Evolutionary conservation across 768 basidiomycete genomes (phyloP).

Genomic region (Trichaptum fuscoviolaceum): DNA sequence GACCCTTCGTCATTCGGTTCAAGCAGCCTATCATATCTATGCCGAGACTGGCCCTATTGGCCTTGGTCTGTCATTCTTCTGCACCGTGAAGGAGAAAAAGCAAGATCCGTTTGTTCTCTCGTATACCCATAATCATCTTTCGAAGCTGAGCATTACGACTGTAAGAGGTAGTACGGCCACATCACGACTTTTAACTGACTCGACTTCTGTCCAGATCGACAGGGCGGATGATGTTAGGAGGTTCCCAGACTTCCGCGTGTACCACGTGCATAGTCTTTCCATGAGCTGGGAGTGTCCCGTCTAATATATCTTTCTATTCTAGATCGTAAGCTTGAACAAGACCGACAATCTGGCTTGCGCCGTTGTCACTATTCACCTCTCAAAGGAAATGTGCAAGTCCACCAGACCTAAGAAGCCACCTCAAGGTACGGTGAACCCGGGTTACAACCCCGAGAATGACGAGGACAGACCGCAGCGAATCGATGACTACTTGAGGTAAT

Average conservation of each 20-base stretch:
- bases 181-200: not conserved
- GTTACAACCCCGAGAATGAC: slow-evolving; percentile 7
- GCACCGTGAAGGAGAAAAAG: not conserved
- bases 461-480: slow-evolving; percentile 1
- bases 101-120: not conserved
- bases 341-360: not conserved
- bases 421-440: not conserved
- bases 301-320: not conserved
- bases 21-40: not conserved
- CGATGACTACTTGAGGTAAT: slow-evolving; percentile 3
- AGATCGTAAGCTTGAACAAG: not conserved
- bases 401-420: not conserved
- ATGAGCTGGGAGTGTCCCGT: not conserved
- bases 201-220: not conserved
- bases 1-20: not conserved
- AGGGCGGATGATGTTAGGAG: not conserved
- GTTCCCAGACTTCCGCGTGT: not conserved
- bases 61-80: not conserved
- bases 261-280: not conserved
- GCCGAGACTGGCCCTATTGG: not conserved
- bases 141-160: not conserved
- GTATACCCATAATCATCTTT: not conserved
- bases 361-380: not conserved
- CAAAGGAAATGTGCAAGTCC: not conserved
- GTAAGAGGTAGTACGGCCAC: not conserved